Evolutionary conservation across 2,329 filamentous ascomycete genomes (phyloP), one percentile per base, ranked within the genome.

Genomic region (Pseudogymnoascus sp.): DNA sequence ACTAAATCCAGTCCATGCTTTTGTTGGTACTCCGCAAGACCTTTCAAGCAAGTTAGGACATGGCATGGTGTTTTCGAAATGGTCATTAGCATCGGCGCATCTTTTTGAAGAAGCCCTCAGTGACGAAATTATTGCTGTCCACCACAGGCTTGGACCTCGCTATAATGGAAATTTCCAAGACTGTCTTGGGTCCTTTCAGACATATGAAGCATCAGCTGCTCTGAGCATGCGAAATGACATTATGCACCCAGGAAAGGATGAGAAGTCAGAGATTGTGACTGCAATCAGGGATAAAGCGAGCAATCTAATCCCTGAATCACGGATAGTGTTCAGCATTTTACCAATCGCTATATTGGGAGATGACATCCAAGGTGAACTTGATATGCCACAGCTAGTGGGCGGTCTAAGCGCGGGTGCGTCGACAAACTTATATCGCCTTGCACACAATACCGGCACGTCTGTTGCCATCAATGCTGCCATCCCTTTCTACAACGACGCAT

Each of bases 121-220:
- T 64, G 93, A 98, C 72, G 95, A 99, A 74, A 84, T 96, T 65
- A 81, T 99, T 62, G 89, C 93, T 11, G 95, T 99, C 0, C 91
- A 96, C 70, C 91, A 89, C 72, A 90, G 93, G 60, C 86, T 99
- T 16, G 93, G 95, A 0, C 89, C 92, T 24, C 86, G 91, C 59
- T 99, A 99, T 70, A 88, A 91, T 71, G 95, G 95, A 14, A 99
- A 99, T 72, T 96, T 96, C 69, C 95, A 99, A 75, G 95, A 99
- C 72, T 95, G 91, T 69, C 82, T 99, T 12, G 95, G 96, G 4
- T 93, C 92, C 1, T 96, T 99, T 71, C 92, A 98, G 72, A 99
- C 96, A 0, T 99, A 99, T 72, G 87, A 90, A 70, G 93, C 95
- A 6, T 98, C 95, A 1, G 93, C 95, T 6, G 88, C 90, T 62